These are phyloP conservation scores for Lyophyllum semitale DNA, from an alignment of 768 basidiomycete genomes.

Conservation along the genomic window DNA sequence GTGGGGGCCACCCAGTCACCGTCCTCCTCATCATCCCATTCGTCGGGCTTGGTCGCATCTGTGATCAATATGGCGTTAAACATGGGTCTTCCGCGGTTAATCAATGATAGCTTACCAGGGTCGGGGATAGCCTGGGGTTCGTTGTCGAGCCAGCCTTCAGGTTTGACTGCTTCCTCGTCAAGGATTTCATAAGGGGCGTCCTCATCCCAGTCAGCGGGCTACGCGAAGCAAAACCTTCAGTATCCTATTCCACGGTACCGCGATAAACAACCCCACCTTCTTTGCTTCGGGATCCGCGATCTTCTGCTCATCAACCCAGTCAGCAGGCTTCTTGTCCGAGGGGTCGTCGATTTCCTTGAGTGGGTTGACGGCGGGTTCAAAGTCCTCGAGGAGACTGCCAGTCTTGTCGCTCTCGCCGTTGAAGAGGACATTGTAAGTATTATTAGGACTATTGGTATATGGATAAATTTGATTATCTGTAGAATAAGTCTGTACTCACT, in stretches of 20 bases:
- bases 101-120: conserved; percentile 58
- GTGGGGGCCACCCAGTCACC: conserved; percentile 97
- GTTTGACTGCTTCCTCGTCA: conserved; percentile 86
- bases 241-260: neutral
- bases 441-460: conserved; percentile 69
- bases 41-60: conserved; percentile 94
- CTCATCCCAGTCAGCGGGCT: conserved; percentile 98
- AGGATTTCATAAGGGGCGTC: conserved; percentile 89
- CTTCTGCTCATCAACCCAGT: conserved; percentile 90
- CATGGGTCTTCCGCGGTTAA: neutral
- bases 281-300: conserved; percentile 83
- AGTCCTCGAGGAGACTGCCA: conserved; percentile 91
- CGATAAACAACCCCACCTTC: conserved; percentile 53
- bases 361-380: conserved; percentile 92
- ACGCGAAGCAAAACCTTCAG: conserved; percentile 2
- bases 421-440: conserved; percentile 90
- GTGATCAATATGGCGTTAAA: neutral
- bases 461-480: conserved; percentile 1
- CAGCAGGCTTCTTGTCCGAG: conserved; percentile 83
- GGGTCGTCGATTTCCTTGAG: conserved; percentile 91
- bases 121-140: conserved; percentile 83
- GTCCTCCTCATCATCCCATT: conserved; percentile 99
- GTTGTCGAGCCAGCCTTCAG: conserved; percentile 94
- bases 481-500: conserved; percentile 53
- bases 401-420: conserved; percentile 81